Evolutionary conservation across 805 yeast genomes (phyloP), one percentile per base, ranked within the genome.

Genomic region (Saturnispora diversa): DNA sequence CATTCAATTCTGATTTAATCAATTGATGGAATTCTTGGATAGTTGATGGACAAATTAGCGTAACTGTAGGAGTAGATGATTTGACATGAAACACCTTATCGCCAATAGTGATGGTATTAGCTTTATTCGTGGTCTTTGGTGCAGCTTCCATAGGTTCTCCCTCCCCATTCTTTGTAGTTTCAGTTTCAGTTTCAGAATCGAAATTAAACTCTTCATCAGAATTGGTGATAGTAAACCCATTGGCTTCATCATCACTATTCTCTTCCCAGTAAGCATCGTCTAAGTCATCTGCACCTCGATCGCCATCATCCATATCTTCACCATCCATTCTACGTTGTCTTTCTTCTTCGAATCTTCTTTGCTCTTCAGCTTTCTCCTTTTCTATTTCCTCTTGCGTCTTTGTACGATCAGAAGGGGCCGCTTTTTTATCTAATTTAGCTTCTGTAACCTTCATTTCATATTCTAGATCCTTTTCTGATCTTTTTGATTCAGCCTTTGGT

Each of bases 351-450:
- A 83, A 61, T 50, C 71, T 67, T 49, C 74, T 73, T 65, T 69
- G 64, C 50, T 70, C 74, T n/a, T 75, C 81, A 15, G 68, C 70
- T 49, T 72, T 72, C 53, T 82, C 90, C 29, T 67, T 63, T 35
- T 63, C 65, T 10, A 81, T 40, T 57, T 84, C 92, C 58, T 83
- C 87, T 2, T 72, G 78, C 1, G 92, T 82, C 56, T 82, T 81
- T 2, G 90, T 81, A 62, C 88, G 70, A 41, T 82, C 90, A 17
- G 88, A 77, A 24, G 92, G 92, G 2, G 72, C 87, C 9, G 92
- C 80, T 55, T 88, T 70, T 59, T 77, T 75, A 45, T 84, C 92
- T 52, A 79, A 65, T 2, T 75, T 72, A 44, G 82, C 68, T 53
- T 77, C 81, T 47, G 75, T 70, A 15, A 83, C 83, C 50, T 76